Percentiles rank a stretch among this genome's conserved stretches.
Conservation (phyloP, 768 basidiomycete genomes). For the Candolleomyces eurysporus region DNA sequence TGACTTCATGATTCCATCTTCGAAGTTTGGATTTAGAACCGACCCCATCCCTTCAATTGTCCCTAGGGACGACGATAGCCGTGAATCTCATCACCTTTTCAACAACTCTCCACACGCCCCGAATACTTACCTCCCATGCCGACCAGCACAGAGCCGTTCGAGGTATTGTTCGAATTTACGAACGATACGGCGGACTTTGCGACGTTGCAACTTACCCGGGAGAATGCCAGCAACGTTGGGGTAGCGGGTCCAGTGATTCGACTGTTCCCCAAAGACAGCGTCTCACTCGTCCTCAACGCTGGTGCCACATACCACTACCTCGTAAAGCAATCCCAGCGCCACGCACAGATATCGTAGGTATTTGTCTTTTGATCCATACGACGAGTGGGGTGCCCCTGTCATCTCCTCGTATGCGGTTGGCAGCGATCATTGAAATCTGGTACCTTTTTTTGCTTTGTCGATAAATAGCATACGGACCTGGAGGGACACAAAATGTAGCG, state of each 20-base stretch:
- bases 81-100: not conserved
- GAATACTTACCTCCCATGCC: conserved; percentile 6
- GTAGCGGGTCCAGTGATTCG: conserved; percentile 32
- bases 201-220: conserved; percentile 37
- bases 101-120: not conserved
- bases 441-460: not conserved
- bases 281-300: conserved; percentile 48
- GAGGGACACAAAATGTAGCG: conserved; percentile 38
- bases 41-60: not conserved
- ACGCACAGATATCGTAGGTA: conserved; percentile 46
- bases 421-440: conserved; percentile 1
- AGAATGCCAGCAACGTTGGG: conserved; percentile 14
- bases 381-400: not conserved
- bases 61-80: not conserved
- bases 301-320: conserved; percentile 48
- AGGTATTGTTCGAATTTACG: conserved; percentile 48
- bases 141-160: conserved; percentile 46
- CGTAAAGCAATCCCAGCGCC: conserved; percentile 35
- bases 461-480: conserved; percentile 38
- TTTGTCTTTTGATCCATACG: not conserved
- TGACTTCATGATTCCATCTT: conserved; percentile 15
- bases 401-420: not conserved
- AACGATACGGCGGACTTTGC: conserved; percentile 44
- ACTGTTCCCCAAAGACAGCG: conserved; percentile 38
- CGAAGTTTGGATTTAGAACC: not conserved